A percentile compares a stretch with the other conserved stretches of the same genome.
Conservation (phyloP, 2,329 filamentous ascomycete species). For the Ustulina deusta region DNA sequence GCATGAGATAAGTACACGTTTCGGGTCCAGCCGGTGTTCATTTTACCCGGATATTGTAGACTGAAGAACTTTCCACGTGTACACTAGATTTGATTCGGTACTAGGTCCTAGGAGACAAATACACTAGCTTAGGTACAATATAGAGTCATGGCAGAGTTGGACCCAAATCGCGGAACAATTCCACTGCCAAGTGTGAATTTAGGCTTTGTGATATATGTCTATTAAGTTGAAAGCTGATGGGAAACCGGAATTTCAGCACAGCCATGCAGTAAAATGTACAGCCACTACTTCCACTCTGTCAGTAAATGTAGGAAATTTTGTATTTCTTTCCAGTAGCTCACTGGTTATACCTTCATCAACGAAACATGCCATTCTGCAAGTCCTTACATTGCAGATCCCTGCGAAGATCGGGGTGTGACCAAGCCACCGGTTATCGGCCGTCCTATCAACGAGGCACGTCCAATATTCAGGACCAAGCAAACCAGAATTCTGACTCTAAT, state of each 20-base stretch:
- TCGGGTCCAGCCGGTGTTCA: constrained; percentile 7
- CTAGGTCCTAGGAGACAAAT: too few relatives aligned
- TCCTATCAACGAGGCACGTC: constrained; percentile 23
- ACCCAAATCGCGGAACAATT: neutral
- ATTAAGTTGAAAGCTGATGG: neutral
- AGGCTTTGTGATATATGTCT: neutral
- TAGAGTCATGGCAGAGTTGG: neutral
- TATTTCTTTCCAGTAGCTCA: neutral
- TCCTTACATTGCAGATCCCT: constrained; percentile 18
- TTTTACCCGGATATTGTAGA: neutral
- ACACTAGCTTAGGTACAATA: too few relatives aligned
- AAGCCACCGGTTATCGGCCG: constrained; percentile 5
- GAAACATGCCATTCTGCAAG: neutral
- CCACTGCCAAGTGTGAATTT: neutral
- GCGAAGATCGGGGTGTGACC: constrained; percentile 23
- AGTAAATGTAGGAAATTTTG: neutral
- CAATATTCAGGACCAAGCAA: constrained; percentile 11
- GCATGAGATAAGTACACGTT: neutral
- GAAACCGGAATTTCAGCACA: constrained; percentile 1
- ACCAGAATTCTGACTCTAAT: constrained; percentile 3
- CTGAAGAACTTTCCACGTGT: neutral
- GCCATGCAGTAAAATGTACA: constrained; percentile 4
- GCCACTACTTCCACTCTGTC: neutral
- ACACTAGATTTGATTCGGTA: too few relatives aligned
- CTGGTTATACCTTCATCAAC: neutral